Evolutionary conservation across 345 rosid species (phyloP).

Genomic region (Brassica rapa): DNA sequence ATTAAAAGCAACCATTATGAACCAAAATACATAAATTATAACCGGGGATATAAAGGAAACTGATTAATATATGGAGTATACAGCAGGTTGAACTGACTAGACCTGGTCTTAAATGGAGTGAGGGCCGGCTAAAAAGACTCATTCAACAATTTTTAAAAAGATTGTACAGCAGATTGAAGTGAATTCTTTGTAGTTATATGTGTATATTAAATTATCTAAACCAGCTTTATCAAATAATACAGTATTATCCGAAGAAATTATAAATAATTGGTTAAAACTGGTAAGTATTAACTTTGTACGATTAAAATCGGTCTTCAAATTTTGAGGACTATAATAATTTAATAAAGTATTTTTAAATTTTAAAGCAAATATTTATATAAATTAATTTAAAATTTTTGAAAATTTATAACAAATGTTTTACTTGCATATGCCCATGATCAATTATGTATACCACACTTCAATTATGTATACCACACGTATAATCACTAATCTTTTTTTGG

Average conservation of each 20-base stretch:
- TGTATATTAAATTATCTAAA: not conserved
- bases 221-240: not conserved
- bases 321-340: too few relatives aligned
- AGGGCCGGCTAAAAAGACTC: not conserved
- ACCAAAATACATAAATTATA: not conserved
- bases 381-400: too few relatives aligned
- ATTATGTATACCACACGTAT: too few relatives aligned
- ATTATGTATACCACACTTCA: too few relatives aligned
- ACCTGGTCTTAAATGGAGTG: slow-evolving; percentile 1
- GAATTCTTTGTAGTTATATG: not conserved
- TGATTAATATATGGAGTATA: not conserved
- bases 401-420: too few relatives aligned
- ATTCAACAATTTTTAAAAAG: too few relatives aligned
- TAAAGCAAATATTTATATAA: too few relatives aligned
- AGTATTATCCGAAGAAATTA: not conserved
- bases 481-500: too few relatives aligned
- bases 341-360: too few relatives aligned
- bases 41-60: not conserved
- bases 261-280: not conserved
- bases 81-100: not conserved
- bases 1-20: not conserved
- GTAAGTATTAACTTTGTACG: not conserved
- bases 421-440: too few relatives aligned
- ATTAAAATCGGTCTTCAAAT: too few relatives aligned
- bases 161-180: not conserved